Evolutionary conservation across 129 eudicot species (phyloP).

Genomic region (Logfia minima): DNA sequence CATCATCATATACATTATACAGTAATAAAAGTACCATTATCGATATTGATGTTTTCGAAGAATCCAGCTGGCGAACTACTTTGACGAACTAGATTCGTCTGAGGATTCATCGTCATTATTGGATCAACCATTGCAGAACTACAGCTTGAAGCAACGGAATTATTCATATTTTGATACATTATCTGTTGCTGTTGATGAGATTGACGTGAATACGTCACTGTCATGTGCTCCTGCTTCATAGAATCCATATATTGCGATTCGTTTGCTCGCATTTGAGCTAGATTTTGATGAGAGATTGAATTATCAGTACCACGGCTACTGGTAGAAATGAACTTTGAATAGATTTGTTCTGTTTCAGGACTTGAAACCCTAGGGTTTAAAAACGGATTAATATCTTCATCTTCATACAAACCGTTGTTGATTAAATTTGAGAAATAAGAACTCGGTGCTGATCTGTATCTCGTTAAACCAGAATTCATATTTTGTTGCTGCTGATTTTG

Average conservation of each 20-base stretch:
- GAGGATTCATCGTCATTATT: conserved; percentile 5
- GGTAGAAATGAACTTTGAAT: conserved; percentile 39
- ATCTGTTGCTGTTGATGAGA: conserved; percentile 30
- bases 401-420: conserved; percentile 37
- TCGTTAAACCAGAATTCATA: conserved; percentile 56
- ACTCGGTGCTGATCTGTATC: conserved; percentile 83
- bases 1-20: not conserved
- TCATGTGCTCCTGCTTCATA: conserved; percentile 44
- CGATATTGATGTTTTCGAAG: conserved; percentile 45
- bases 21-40: conserved; percentile 39
- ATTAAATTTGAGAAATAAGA: conserved; percentile 55
- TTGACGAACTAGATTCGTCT: conserved; percentile 55
- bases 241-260: conserved; percentile 25
- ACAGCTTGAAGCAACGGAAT: conserved; percentile 17
- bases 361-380: conserved; percentile 43
- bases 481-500: conserved; percentile 30
- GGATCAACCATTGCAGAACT: conserved; percentile 25
- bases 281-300: conserved; percentile 9
- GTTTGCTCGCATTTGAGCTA: conserved; percentile 17
- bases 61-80: conserved; percentile 83
- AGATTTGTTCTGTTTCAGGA: conserved; percentile 44
- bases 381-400: conserved; percentile 49
- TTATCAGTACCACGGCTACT: conserved; percentile 14
- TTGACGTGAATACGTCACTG: conserved; percentile 10
- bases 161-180: conserved; percentile 29